A percentile compares a stretch with the other conserved stretches of the same genome.
These are phyloP conservation scores for Mortierella sp. DNA, from an alignment of 371 early-diverging fungal species.

Conservation along the genomic window DNA sequence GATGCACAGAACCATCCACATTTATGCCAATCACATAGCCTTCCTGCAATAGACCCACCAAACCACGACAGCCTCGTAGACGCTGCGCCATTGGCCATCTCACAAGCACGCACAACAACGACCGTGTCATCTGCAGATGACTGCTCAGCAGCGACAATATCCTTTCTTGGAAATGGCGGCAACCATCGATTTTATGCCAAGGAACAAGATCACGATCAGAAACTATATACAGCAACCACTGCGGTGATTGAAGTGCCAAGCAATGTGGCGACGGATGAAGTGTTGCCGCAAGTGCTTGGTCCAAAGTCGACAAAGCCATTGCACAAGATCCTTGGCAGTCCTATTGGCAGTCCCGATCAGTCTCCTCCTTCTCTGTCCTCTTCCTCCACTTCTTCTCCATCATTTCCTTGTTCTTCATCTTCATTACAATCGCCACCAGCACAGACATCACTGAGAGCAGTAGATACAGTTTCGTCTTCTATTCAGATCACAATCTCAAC, in stretches of 20 bases:
- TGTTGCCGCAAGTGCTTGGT: not conserved
- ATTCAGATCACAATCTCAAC: not conserved
- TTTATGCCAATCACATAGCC: slow-evolving; percentile 8
- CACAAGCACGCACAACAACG: slow-evolving; percentile 20
- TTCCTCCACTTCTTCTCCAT: slow-evolving; percentile 3
- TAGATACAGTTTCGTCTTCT: not conserved
- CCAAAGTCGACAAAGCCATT: slow-evolving; percentile 21
- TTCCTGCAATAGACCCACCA: slow-evolving; percentile 9
- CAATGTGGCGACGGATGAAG: slow-evolving; percentile 1
- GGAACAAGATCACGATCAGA: not conserved
- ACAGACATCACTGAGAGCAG: not conserved
- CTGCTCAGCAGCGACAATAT: not conserved
- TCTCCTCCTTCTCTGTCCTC: not conserved
- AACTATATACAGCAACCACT: slow-evolving; percentile 2
- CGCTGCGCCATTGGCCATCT: slow-evolving; percentile 15
- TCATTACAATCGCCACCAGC: not conserved
- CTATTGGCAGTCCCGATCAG: not conserved
- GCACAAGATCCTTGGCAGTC: not conserved
- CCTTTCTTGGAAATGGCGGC: not conserved
- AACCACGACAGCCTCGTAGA: slow-evolving; percentile 1
- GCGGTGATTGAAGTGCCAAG: slow-evolving; percentile 2
- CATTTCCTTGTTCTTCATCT: not conserved
- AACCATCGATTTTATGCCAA: slow-evolving; percentile 9
- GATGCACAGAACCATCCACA: not conserved
- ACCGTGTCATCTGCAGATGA: slow-evolving; percentile 1